Base-by-base conservation (phyloP, 805 yeast species). In the Starmerella ratchasimensis region DNA sequence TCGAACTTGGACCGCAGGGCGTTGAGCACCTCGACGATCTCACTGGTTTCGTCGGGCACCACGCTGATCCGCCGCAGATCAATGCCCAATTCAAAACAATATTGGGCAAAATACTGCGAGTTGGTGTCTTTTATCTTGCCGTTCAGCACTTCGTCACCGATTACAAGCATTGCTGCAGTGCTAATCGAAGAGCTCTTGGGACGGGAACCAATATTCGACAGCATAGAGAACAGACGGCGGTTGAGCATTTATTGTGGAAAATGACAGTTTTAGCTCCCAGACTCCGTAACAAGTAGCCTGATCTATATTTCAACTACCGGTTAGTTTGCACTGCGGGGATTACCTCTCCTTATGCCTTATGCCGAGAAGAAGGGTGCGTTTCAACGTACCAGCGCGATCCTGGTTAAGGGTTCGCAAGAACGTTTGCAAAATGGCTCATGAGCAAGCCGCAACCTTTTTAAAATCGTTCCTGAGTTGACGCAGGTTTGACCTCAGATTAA, bases 141-240 rank as follows among this genome's bases (percentile, higher is more conserved):
- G 48, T 81, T 83, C 39, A 83, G 68, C 2, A 83, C 78, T 58
- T 83, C 95, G 57, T 83, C 94, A 4, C 94, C 94, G 36, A 83
- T 83, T 30, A 76, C 72, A 37, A 71, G 47, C 37, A 53, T 49
- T 13, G 54, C 57, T 2, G 54, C 57, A 11, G 49, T 50, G 6
- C 21, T 15, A 10, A 37, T 37, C 8, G n/a, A 8, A 8, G 9
- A 31, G 5, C n/a, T 13, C 14, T 7, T 22, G 7, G 24, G 10
- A 22, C 7, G 24, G 24, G n/a, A 15, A 5, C n/a, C 15, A 13
- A 25, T 25, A 13, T 6, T 25, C 15, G 6, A 11, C 15, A 25
- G n/a, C n/a, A 25, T 6, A 11, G 15, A 5, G 28, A 25, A 15
- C 28, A 25, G 9, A 22, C 24, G 10, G 10, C 24, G 24, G 10